Evolutionary conservation across 768 basidiomycete genomes (phyloP).

Genomic region (Boletus rubropictus): DNA sequence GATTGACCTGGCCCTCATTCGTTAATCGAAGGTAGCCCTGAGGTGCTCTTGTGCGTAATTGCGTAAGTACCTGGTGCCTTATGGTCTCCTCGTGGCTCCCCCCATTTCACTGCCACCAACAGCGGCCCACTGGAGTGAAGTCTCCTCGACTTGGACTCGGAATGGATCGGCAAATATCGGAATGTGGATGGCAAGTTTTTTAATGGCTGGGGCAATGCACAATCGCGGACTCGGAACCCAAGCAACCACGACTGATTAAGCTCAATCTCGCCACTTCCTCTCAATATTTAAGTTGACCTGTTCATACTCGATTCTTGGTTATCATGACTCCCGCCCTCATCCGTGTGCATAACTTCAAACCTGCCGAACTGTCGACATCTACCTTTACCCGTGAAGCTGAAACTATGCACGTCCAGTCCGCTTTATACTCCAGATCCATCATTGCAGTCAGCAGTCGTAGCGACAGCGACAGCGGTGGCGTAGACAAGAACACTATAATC

Average conservation of each 20-base stretch:
- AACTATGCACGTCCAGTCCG: slow-evolving; percentile 3
- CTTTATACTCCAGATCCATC: slow-evolving; percentile 10
- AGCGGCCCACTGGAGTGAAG: slow-evolving; percentile 7
- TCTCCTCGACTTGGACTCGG: slow-evolving; percentile 12
- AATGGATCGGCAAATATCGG: slow-evolving; percentile 12
- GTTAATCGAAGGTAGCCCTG: background rate
- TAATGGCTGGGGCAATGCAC: slow-evolving; percentile 16
- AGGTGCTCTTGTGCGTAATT: background rate
- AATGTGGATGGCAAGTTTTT: slow-evolving; percentile 11
- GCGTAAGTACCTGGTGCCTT: slow-evolving; percentile 12
- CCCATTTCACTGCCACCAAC: slow-evolving; percentile 20
- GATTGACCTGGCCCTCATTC: background rate
- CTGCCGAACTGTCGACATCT: background rate
- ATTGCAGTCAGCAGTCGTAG: background rate
- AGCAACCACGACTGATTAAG: slow-evolving; percentile 8
- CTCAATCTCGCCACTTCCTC: slow-evolving; percentile 6
- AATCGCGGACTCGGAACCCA: slow-evolving; percentile 1
- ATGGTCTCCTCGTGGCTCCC: slow-evolving; percentile 16
- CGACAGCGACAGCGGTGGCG: background rate
- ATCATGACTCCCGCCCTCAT: slow-evolving; percentile 12
- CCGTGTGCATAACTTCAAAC: background rate
- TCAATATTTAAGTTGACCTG: slow-evolving; percentile 15
- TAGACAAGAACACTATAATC: slow-evolving; percentile 17
- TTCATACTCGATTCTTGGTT: background rate
- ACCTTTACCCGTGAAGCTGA: background rate